Evolutionary conservation across 331 rosid genomes (phyloP), one percentile per base, ranked within the genome.

Genomic region (Pyracantha coccinea): DNA sequence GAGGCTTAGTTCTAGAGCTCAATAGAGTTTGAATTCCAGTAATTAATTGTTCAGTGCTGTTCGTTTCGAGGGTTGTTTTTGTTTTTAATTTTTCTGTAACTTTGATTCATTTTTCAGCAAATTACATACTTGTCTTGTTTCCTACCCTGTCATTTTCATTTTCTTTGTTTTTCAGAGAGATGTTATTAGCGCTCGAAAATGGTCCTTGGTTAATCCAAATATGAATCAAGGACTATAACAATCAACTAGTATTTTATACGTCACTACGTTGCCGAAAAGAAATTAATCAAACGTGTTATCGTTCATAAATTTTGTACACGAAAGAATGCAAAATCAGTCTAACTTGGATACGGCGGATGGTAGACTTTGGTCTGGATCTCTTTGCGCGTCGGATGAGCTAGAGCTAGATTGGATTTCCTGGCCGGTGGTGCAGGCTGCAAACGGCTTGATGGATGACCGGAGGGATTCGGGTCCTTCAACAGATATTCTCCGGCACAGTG

Each of bases 391-490:
- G 53, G 86, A 62, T 8, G 89, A 74, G 62, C 76, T 64, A 10
- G 89, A 72, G 62, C 75, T 64, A 52, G 77, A 66, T 73, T 78
- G 27, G 35, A 31, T 75, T 38, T 81, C 85, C 24, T 63, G 58
- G 50, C 71, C 66, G 20, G 82, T 68, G 1, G 70, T 53, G 33
- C 77, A 29, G 53, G 76, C 50, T n/a, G 83, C 71, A 54, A 90
- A 85, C 28, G 93, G 95, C 70, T 88, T 83, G 72, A 82, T 33
- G 14, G 90, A 75, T 77, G 91, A 81, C 32, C 86, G 82, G 47
- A 92, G 93, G 72, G 99, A 84, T 72, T 94, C 96, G 3, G 90
- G 91, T 66, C 91, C 93, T 72, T 89, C 96, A 53, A 78, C 73
- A 25, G 68, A 81, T 67, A 94, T 90, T 86, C 97, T 90, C 75